phyloP scores from a whole-genome alignment of 306 rosid genomes.

The Castanea crenata region DNA sequence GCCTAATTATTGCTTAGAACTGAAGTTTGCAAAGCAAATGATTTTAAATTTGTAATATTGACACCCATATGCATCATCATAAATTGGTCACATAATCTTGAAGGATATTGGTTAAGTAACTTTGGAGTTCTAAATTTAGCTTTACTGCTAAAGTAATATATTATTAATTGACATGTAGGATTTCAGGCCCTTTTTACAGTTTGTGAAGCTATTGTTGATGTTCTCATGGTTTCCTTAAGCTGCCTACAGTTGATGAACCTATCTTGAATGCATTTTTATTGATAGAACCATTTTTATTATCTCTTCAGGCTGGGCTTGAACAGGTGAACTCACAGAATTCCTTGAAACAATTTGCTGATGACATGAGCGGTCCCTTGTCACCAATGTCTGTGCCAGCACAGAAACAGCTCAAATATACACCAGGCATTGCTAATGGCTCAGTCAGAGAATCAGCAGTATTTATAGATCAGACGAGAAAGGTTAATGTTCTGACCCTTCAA shows the following conservation, averaged over 20 bases:
- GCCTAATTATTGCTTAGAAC: neutral
- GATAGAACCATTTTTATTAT: slow-evolving; percentile 14
- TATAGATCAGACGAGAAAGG: slow-evolving; percentile 77
- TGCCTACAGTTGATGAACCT: neutral
- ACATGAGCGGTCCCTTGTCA: slow-evolving; percentile 60
- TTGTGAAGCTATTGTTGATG: neutral
- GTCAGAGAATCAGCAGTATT: slow-evolving; percentile 73
- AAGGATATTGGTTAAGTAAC: neutral
- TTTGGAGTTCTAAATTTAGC: neutral
- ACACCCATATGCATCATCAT: neutral
- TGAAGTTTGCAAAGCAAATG: neutral
- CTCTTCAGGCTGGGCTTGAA: slow-evolving; percentile 35
- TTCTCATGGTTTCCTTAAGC: neutral
- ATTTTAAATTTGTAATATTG: neutral
- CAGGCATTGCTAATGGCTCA: slow-evolving; percentile 79
- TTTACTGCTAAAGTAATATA: neutral
- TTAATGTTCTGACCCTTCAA: slow-evolving; percentile 26
- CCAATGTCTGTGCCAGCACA: slow-evolving; percentile 79
- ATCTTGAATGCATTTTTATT: neutral
- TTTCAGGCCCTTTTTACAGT: neutral
- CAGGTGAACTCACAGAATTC: slow-evolving; percentile 67
- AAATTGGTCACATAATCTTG: neutral
- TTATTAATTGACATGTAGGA: neutral
- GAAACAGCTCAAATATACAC: slow-evolving; percentile 82
- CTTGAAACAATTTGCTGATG: slow-evolving; percentile 67